Evolutionary conservation across 441 rosid genomes (phyloP).

Genomic region (Pelargonium exstipulatum): DNA sequence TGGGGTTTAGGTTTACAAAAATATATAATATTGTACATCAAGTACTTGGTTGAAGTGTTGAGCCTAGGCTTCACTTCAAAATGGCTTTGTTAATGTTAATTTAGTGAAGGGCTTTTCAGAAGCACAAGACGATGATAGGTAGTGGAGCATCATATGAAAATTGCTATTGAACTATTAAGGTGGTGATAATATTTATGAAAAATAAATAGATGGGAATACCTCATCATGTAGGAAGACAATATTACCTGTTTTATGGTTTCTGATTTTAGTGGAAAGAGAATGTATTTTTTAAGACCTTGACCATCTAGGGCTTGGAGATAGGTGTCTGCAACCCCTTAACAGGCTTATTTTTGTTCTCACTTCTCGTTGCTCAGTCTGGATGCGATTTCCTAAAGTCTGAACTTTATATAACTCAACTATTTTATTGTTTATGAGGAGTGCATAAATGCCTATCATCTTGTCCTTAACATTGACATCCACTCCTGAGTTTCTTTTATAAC

Average conservation of each 20-base stretch:
- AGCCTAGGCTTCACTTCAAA: not conserved
- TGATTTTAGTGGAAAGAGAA: not conserved
- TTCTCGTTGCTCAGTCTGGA: not conserved
- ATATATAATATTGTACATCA: not conserved
- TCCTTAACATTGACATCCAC: not conserved
- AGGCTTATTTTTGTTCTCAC: not conserved
- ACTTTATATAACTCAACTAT: too few relatives aligned
- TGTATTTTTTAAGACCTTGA: not conserved
- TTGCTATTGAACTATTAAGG: not conserved
- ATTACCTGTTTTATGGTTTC: not conserved
- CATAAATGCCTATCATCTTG: conserved; percentile 1
- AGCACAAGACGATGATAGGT: not conserved
- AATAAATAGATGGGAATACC: not conserved
- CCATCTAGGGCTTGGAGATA: not conserved
- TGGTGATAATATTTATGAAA: not conserved
- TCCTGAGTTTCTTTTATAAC: not conserved
- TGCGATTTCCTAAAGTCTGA: not conserved
- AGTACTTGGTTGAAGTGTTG: not conserved
- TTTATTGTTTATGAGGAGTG: not conserved
- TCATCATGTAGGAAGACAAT: not conserved
- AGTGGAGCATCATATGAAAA: not conserved
- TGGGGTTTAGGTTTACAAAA: not conserved
- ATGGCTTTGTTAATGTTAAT: not conserved
- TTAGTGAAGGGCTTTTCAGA: not conserved
- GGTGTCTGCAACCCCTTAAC: not conserved